Evolutionary conservation across 495 filamentous ascomycete genomes (phyloP), one percentile per base, ranked within the genome.

Genomic region (Neurospora sp.): DNA sequence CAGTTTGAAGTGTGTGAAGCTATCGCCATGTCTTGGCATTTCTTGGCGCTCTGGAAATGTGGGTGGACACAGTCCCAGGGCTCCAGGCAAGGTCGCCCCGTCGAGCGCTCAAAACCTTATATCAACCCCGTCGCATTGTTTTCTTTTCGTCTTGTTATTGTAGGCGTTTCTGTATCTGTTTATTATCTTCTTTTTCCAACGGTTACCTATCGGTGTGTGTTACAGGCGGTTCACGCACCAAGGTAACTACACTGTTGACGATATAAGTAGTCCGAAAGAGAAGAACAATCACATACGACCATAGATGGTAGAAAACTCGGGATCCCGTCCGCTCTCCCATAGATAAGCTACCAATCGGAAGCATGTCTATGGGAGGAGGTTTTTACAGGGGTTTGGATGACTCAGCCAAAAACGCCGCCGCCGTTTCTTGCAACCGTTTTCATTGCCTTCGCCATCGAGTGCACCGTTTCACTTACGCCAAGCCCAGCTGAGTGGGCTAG

Each of bases 11-110:
- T n/a, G n/a, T n/a, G n/a, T 59, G 47, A 59, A 59, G 47, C 47
- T 6, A 59, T 59, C 47, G 20, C 47, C 47, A 59, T 31, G 47
- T 59, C 47, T 59, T 59, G 47, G 22, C 22, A 59, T 31, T 6
- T 0, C 10, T 27, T 14, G 44, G 44, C 44, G 8, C n/a, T 27
- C 10, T 0, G 27, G 2, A 27, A 27, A 27, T 27, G 47, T 27
- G 12, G 4, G 22, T 59, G 47, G 47, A 93, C 75, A 87, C 83
- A 70, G 87, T 92, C 45, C 5, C 83, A 92, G 73, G 91, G 87
- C 91, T 42, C 5, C 83, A 92, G 73, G 91, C 90, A 8, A 81
- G 90, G 65, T 93, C 80, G 27, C 47, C 47, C 47, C 47, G 20
- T 59, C 22, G 10, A 53, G 10, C 12, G 1, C 10, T 12, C 10